Percentiles rank a stretch among this genome's conserved stretches.
phyloP scores from a whole-genome alignment of 2,329 filamentous ascomycete genomes.

The Diplodia intermedia region DNA sequence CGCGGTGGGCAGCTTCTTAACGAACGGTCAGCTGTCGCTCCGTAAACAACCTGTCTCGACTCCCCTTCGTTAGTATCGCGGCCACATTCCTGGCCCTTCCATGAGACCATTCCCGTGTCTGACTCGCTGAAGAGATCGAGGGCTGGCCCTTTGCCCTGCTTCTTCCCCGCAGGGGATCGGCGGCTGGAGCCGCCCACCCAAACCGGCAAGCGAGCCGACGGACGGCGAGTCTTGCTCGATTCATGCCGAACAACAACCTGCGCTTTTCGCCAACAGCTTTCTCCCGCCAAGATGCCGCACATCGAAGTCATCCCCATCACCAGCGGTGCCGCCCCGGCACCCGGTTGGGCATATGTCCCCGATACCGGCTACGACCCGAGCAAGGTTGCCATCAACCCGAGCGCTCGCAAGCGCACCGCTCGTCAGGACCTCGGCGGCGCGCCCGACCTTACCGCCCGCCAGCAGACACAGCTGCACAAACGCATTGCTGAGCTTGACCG shows the following conservation, averaged over 20 bases:
- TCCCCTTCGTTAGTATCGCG: conserved; percentile 48
- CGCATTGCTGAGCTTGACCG: conserved; percentile 83
- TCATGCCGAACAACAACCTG: not conserved
- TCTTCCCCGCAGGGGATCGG: conserved; percentile 16
- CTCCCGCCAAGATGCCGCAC: conserved; percentile 61
- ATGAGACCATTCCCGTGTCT: conserved; percentile 46
- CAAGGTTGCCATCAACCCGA: conserved; percentile 59
- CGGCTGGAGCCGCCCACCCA: conserved; percentile 13
- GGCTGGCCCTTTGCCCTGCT: not conserved
- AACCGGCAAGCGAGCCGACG: conserved; percentile 17
- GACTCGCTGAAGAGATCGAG: conserved; percentile 46
- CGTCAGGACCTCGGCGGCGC: conserved; percentile 40
- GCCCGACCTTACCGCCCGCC: conserved; percentile 74
- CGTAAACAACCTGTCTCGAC: conserved; percentile 58
- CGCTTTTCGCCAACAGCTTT: not conserved
- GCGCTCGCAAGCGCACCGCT: conserved; percentile 71
- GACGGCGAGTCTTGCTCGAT: conserved; percentile 13
- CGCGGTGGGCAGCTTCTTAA: too few relatives aligned
- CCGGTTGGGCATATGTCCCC: conserved; percentile 92
- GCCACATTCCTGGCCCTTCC: conserved; percentile 52
- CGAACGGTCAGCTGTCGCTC: conserved; percentile 45
- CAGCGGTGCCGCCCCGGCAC: conserved; percentile 69
- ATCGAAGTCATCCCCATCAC: conserved; percentile 81
- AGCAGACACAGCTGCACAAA: conserved; percentile 80
- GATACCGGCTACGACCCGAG: conserved; percentile 70